Percentiles rank a stretch among this genome's conserved stretches.
phyloP scores from a whole-genome alignment of 768 basidiomycete species.

The Boletus vinaceobasis region DNA sequence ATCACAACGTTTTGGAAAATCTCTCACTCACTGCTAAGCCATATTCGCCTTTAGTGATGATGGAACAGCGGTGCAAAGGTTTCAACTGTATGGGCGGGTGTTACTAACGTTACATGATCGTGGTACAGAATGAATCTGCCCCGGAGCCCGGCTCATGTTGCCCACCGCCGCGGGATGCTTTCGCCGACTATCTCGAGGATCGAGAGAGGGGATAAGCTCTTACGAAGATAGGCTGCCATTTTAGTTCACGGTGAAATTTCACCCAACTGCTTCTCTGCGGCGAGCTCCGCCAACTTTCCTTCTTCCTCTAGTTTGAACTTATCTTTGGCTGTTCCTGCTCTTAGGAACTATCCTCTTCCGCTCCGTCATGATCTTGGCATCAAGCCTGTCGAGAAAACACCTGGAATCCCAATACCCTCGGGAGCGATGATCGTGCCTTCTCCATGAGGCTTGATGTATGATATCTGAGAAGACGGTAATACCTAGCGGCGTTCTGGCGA shows the following conservation, averaged over 20 bases:
- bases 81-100: neutral
- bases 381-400: too few relatives aligned
- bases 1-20: neutral
- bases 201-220: neutral
- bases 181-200: neutral
- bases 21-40: neutral
- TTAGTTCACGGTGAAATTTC: neutral
- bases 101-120: neutral
- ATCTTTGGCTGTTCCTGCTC: neutral
- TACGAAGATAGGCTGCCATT: neutral
- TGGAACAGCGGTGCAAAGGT: neutral
- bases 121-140: neutral
- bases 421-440: neutral
- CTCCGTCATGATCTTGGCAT: neutral
- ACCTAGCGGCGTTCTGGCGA: neutral
- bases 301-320: neutral
- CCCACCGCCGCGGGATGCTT: neutral
- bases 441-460: neutral
- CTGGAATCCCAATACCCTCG: neutral
- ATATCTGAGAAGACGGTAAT: neutral
- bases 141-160: neutral
- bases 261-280: too few relatives aligned
- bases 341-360: neutral
- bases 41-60: neutral
- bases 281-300: neutral